Evolutionary conservation across 2,329 filamentous ascomycete genomes (phyloP).

Genomic region (Fusarium staphyleae): DNA sequence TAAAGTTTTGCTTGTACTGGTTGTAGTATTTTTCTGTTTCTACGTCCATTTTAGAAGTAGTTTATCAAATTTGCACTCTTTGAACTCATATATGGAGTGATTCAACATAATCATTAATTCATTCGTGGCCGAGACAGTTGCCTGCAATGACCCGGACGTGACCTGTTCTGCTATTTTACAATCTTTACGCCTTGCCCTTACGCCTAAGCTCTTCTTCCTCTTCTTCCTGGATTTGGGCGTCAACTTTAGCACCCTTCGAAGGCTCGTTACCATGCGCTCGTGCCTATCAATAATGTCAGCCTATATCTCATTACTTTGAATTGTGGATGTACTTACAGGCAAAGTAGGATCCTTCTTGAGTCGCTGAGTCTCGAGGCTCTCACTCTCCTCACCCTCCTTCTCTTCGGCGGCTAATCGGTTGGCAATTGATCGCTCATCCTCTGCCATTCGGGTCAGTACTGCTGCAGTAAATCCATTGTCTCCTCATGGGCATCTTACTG

Average conservation of each 20-base stretch:
- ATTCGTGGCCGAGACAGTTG: conserved; percentile 10
- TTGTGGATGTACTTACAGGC: conserved; percentile 53
- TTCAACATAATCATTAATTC: conserved; percentile 24
- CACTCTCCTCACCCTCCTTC: conserved; percentile 52
- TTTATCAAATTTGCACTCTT: no score
- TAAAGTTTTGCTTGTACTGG: no score
- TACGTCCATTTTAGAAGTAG: no score
- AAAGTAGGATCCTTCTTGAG: conserved; percentile 67
- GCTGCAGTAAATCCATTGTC: no score
- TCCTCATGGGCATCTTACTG: conserved; percentile 59
- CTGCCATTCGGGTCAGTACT: conserved; percentile 47
- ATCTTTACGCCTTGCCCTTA: conserved; percentile 55
- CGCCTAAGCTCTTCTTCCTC: conserved; percentile 69
- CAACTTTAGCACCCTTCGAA: conserved; percentile 74
- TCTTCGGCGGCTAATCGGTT: conserved; percentile 73
- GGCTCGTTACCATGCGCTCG: conserved; percentile 75
- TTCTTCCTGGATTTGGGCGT: conserved; percentile 71
- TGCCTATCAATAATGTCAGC: conserved; percentile 53
- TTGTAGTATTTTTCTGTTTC: no score
- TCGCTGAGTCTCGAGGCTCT: conserved; percentile 51
- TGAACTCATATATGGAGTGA: no score
- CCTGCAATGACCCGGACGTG: conserved; percentile 11
- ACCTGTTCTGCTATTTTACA: conserved; percentile 4
- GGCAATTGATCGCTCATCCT: conserved; percentile 75
- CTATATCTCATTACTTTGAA: background rate